Base-by-base conservation (phyloP, 805 yeast species). In the Saccharomycopsis lassenensis region DNA sequence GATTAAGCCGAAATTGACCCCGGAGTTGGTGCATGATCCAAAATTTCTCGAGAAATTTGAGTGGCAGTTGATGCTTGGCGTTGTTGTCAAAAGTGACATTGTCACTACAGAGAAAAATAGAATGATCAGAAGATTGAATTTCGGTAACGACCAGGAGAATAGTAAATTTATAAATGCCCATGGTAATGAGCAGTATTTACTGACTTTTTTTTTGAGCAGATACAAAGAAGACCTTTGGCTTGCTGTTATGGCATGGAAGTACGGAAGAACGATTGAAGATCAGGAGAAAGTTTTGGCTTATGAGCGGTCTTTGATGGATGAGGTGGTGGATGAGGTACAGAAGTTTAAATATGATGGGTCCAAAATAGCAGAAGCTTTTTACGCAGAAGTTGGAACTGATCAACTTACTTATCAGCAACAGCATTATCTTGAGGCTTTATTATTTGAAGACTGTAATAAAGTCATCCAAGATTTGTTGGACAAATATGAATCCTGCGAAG, bases 41-140 rank as follows among this genome's bases (percentile, higher is more conserved):
- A 46, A 50, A 17, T 74, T 78, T 5, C 49, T 75, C 7, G 96
- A 86, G 52, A 67, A 97, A 33, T 62, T 87, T 8, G 95, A 86
- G 57, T 91, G 98, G 98, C 97, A 91, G 57, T 72, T 89, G 0
- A 85, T 91, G 94, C 65, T 91, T 33, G 70, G 82, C 7, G 70
- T 86, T 2, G 97, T 91, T 3, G 68, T 91, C 24, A 89, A 93
- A 2, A 97, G 98, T 47, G 97, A 91, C 56, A 94, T 91, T 36
- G 86, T 91, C 15, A 71, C 79, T 24, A 78, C 89, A 8, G 98
- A 91, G 51, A 91, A 89, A 57, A 77, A 83, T 3, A 77, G 77
- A 55, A 65, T 82, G 37, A 74, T 71, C 36, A 33, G 33, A 24
- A 39, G 33, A 19, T 25, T 39, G 12, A 41, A 38, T 24, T 21